Base-by-base conservation (phyloP, 2,329 filamentous ascomycete genomes). In the Colletotrichum filicis region DNA sequence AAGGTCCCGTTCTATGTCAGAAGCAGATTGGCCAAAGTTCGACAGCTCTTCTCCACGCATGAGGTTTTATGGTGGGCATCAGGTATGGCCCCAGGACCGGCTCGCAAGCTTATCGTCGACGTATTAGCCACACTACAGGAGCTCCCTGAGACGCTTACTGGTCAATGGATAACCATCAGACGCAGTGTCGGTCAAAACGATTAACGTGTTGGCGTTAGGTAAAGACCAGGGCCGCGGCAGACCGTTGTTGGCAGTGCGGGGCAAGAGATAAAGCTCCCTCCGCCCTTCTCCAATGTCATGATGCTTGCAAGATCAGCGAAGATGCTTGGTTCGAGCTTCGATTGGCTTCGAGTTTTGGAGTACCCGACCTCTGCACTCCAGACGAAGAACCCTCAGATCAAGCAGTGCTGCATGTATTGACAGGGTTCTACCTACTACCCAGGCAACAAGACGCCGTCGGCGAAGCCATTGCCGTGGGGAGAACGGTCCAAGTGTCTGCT, bases 171-270 rank as follows among this genome's bases (percentile, higher is more conserved):
- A 35, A 16, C 42, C n/a, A 56, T 49, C 52, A 49, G 55, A 73
- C 35, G 66, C 66, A 61, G 32, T 28, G 35, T 65, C 19, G 58
- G 56, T 26, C 22, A 56, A 22, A 26, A 35, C 37, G 46, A 53
- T 73, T 73, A 61, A 74, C 73, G 73, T 73, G 64, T 74, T 73
- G 65, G 57, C 52, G 64, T 74, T 74, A 74, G 73, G 73, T 74
- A 74, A 74, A 61, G 63, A 42, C 60, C 60, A 67, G 62, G 57
- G 26, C 69, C 69, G 37, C 53, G 62, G 63, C 63, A 68, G 26
- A 74, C 37, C 37, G 37, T 42, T 57, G 58, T 26, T 69, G 56
- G 62, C 52, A 57, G 30, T 74, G 71, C 68, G 71, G 71, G 71
- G 71, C 71, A 74, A 49, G 57, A 74, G 71, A 74, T 71, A 74